Percentiles rank a stretch among this genome's conserved stretches.
Evolutionary conservation across 192 early-diverging fungal species (phyloP).

Genomic region (Geranomyces michiganensis): DNA sequence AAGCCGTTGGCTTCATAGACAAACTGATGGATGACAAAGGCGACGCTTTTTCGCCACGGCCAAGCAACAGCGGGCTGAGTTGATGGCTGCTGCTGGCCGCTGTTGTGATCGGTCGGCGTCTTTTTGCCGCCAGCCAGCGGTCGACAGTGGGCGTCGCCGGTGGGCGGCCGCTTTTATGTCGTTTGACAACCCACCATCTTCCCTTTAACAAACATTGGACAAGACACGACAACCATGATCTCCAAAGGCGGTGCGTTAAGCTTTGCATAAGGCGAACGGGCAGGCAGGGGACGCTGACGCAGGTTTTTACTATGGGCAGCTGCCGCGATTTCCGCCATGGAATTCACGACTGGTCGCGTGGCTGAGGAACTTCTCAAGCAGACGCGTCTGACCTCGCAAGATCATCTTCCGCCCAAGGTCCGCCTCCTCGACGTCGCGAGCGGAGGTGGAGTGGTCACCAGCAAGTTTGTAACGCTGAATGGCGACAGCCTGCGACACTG

Average conservation of each 20-base stretch:
- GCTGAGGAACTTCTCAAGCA: slow-evolving; percentile 6
- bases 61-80: too few species aligned
- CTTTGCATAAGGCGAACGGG: neutral
- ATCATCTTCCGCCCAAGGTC: slow-evolving; percentile 7
- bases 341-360: slow-evolving; percentile 6
- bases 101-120: too few species aligned
- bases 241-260: slow-evolving; percentile 8
- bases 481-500: slow-evolving; percentile 5
- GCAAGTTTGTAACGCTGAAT: slow-evolving; percentile 15
- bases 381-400: neutral
- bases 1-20: too few species aligned
- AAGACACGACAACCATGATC: neutral
- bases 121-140: too few species aligned
- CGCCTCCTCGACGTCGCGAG: slow-evolving; percentile 16
- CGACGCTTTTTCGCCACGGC: too few species aligned
- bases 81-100: too few species aligned
- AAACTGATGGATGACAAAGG: too few species aligned
- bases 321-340: slow-evolving; percentile 9
- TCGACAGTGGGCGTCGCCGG: too few species aligned
- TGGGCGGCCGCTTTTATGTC: too few species aligned
- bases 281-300: neutral
- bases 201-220: too few species aligned
- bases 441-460: slow-evolving; percentile 11
- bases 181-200: too few species aligned
- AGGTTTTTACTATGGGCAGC: neutral